Evolutionary conservation across 768 basidiomycete species (phyloP).

Genomic region (Suillus discolor): DNA sequence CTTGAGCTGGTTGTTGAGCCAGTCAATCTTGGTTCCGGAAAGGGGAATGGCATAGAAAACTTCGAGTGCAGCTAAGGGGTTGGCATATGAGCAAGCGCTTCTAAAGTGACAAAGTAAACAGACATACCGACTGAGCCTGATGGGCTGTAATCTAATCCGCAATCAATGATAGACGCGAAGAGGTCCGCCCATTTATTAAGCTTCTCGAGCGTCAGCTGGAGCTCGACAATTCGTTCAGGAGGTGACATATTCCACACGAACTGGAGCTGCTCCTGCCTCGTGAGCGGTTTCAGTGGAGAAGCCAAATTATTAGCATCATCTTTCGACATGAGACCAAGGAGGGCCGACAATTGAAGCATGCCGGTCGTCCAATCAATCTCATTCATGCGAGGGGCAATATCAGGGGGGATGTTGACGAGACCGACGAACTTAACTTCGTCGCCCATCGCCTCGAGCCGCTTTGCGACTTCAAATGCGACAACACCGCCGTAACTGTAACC

Average conservation of each 20-base stretch:
- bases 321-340: conserved; percentile 39
- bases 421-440: conserved; percentile 36
- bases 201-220: conserved; percentile 28
- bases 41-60: conserved; percentile 33
- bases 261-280: conserved; percentile 27
- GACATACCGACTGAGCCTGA: conserved; percentile 29
- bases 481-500: conserved; percentile 43
- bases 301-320: conserved; percentile 25
- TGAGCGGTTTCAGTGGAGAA: conserved; percentile 21
- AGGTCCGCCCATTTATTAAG: conserved; percentile 33
- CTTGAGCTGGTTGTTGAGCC: conserved; percentile 31
- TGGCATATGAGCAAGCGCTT: conserved; percentile 4
- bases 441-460: conserved; percentile 30
- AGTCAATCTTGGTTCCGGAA: conserved; percentile 29
- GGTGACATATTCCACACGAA: conserved; percentile 29
- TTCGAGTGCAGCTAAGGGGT: conserved; percentile 20
- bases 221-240: conserved; percentile 29
- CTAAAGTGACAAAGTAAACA: not conserved
- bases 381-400: conserved; percentile 42
- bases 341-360: conserved; percentile 42
- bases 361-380: conserved; percentile 44
- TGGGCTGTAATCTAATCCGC: conserved; percentile 30
- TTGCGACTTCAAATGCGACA: conserved; percentile 39
- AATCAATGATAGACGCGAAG: conserved; percentile 32
- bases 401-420: conserved; percentile 38